phyloP scores from a whole-genome alignment of 306 rosid species.

The Morella rubra region DNA sequence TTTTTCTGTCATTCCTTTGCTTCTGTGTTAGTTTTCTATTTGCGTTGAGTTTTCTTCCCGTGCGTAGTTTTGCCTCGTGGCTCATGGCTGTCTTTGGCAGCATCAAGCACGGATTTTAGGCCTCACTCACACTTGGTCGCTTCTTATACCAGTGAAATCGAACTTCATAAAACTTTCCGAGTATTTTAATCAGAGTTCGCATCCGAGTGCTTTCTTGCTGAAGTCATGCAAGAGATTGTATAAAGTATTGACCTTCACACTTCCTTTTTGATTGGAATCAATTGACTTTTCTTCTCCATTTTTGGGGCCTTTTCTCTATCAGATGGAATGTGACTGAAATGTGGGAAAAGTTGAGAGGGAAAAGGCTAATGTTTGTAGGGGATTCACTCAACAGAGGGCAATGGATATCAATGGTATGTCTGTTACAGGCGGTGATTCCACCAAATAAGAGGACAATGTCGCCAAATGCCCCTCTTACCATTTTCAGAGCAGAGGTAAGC shows the following conservation, averaged over 20 bases:
- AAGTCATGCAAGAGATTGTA: background rate
- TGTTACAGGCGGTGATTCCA: conserved; percentile 88
- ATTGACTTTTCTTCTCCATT: conserved; percentile 14
- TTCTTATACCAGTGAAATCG: background rate
- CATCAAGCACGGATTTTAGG: background rate
- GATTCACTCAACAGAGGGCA: conserved; percentile 97
- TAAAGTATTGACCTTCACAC: background rate
- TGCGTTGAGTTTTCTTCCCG: background rate
- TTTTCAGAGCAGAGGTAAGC: conserved; percentile 85
- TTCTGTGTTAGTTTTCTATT: background rate
- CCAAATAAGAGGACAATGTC: conserved; percentile 82
- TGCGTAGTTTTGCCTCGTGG: background rate
- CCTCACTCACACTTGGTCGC: background rate
- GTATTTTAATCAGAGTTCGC: background rate
- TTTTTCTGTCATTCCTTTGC: conserved; percentile 17
- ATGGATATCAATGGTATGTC: conserved; percentile 94
- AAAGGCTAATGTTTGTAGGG: conserved; percentile 97
- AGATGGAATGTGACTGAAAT: conserved; percentile 76
- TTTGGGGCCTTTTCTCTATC: conserved; percentile 12
- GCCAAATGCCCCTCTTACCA: conserved; percentile 89
- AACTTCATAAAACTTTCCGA: background rate
- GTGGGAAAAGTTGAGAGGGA: conserved; percentile 93
- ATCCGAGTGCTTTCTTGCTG: background rate
- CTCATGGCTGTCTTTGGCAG: background rate
- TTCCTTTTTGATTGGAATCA: conserved; percentile 15